Conservation (phyloP, 768 basidiomycete species). For the Lentinula edodes region DNA sequence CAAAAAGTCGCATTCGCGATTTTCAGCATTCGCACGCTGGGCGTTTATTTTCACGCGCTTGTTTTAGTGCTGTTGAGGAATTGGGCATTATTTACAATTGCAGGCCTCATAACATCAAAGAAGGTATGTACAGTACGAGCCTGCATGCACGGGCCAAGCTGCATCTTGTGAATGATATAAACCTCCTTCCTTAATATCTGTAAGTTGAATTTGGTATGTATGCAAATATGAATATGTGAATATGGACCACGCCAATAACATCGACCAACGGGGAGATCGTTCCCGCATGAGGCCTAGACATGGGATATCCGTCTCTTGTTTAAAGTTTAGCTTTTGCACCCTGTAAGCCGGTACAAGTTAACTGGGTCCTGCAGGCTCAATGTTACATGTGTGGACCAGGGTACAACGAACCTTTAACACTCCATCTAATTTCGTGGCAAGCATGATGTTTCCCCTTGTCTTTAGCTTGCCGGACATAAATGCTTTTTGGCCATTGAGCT, state of each 20-base stretch:
- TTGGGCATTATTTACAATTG: too few relatives aligned
- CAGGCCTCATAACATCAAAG: too few relatives aligned
- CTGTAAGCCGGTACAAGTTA: conserved; percentile 13
- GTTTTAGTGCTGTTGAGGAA: too few relatives aligned
- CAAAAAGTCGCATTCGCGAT: neutral
- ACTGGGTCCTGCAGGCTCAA: neutral
- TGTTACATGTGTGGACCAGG: neutral
- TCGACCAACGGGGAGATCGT: too few relatives aligned
- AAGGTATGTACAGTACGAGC: too few relatives aligned
- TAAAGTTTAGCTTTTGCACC: conserved; percentile 43
- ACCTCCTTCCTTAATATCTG: too few relatives aligned
- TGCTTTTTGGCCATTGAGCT: conserved; percentile 90
- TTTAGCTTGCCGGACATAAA: conserved; percentile 96
- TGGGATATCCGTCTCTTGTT: neutral
- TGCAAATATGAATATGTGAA: too few relatives aligned
- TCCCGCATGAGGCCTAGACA: neutral
- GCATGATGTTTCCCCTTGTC: conserved; percentile 89
- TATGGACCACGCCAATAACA: too few relatives aligned
- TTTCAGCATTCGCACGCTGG: neutral
- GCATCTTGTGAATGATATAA: too few relatives aligned
- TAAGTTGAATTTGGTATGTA: too few relatives aligned
- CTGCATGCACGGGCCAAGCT: too few relatives aligned
- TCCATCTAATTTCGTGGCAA: conserved; percentile 84
- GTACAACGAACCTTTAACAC: conserved; percentile 63
- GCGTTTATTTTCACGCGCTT: neutral